Conservation (phyloP, 148 eudicot genomes). For the Suaeda aralocaspica region DNA sequence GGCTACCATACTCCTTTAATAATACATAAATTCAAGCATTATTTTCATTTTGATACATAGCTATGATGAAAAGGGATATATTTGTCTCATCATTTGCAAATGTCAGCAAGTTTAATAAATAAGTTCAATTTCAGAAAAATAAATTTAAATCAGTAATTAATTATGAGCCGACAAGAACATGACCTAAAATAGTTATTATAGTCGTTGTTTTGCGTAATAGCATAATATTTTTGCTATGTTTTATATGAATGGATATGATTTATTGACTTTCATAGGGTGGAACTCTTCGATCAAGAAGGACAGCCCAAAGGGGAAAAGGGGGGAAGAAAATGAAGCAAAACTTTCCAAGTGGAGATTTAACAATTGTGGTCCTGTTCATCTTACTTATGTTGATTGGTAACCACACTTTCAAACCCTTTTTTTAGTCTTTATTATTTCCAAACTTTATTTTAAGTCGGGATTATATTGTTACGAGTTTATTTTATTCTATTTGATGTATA, state of each 20-base stretch:
- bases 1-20: too few relatives aligned
- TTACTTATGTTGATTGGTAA: conserved; percentile 51
- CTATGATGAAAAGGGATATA: too few relatives aligned
- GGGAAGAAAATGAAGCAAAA: conserved; percentile 17
- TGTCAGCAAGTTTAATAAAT: too few relatives aligned
- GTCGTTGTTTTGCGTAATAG: neutral
- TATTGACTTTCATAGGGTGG: neutral
- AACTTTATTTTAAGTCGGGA: neutral
- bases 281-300: neutral
- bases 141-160: too few relatives aligned
- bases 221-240: neutral
- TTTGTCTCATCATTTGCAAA: too few relatives aligned
- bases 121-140: too few relatives aligned
- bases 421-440: neutral
- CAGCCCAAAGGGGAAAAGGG: neutral
- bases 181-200: too few relatives aligned
- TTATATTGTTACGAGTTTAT: neutral
- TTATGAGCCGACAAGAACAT: too few relatives aligned
- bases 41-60: too few relatives aligned
- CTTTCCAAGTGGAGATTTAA: conserved; percentile 37
- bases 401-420: too few relatives aligned
- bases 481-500: conserved; percentile 8
- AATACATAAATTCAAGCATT: too few relatives aligned
- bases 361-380: conserved; percentile 41
- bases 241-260: neutral